phyloP scores from a whole-genome alignment of 805 yeast species.

The Kodamaea lidongshanica region DNA sequence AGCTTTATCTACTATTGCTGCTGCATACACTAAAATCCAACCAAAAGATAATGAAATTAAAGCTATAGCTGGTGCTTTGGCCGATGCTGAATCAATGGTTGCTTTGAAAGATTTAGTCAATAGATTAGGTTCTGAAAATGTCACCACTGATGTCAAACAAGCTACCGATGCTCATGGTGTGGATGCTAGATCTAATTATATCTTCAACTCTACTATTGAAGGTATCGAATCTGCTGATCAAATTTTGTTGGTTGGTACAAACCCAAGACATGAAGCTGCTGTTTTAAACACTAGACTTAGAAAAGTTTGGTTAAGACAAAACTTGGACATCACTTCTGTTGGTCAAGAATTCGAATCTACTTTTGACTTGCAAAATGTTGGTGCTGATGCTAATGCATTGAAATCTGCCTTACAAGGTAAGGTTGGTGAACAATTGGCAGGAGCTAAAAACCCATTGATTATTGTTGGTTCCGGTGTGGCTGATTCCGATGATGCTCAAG shows the following conservation, averaged over 20 bases:
- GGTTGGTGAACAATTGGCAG: slow-evolving; percentile 59
- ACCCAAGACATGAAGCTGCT: slow-evolving; percentile 87
- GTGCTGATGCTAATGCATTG: slow-evolving; percentile 53
- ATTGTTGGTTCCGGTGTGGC: slow-evolving; percentile 76
- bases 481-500: slow-evolving; percentile 58
- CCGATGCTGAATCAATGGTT: slow-evolving; percentile 77
- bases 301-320: slow-evolving; percentile 67
- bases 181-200: slow-evolving; percentile 71
- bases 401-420: slow-evolving; percentile 57
- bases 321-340: slow-evolving; percentile 62
- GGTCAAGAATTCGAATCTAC: slow-evolving; percentile 79
- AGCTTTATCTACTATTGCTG: slow-evolving; percentile 64
- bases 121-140: slow-evolving; percentile 73
- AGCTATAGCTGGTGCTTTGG: slow-evolving; percentile 75
- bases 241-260: slow-evolving; percentile 74
- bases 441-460: slow-evolving; percentile 69
- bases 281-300: slow-evolving; percentile 80
- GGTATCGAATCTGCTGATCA: slow-evolving; percentile 82
- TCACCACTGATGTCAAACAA: slow-evolving; percentile 62
- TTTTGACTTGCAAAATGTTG: slow-evolving; percentile 58
- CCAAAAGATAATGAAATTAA: slow-evolving; percentile 69
- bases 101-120: slow-evolving; percentile 75
- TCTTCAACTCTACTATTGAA: slow-evolving; percentile 71
- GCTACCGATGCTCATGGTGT: slow-evolving; percentile 57
- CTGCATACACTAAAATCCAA: slow-evolving; percentile 47